Base-by-base conservation (phyloP, 2,329 filamentous ascomycete genomes). In the Colletotrichum cereale region DNA sequence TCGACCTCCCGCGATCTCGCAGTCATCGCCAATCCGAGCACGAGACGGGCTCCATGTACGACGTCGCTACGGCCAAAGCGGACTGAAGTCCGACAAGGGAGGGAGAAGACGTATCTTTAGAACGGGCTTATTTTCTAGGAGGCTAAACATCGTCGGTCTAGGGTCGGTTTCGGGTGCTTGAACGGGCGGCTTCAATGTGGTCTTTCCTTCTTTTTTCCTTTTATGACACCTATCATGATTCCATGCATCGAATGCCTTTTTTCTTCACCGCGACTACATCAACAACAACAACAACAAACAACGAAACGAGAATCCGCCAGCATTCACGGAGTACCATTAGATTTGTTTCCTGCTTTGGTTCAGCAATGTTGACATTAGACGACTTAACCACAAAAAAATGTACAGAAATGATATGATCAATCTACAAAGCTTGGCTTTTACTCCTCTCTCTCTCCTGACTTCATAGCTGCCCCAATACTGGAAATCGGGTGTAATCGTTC, bases 271-370 rank as follows among this genome's bases (percentile, higher is more conserved):
- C 65, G 44, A 61, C 60, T 55, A 66, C 60, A 62, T 48, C 62
- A 40, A 36, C 53, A 57, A 31, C 44, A 57, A 68, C 42, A 57
- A 31, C 58, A 53, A 67, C 57, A 71, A 71, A 68, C 55, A 68
- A 71, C 60, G 60, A 71, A 64, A 71, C 60, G 44, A 71, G 68
- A 68, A 68, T 64, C 68, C 68, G 65, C 68, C 53, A 63, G 68
- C 68, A 71, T 71, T 48, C 61, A 71, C 68, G 68, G 68, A 71
- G 58, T 71, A 71, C 52, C 47, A 53, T 71, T 68, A 71, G 65
- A 71, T 31, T 71, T 71, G 52, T 68, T 68, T 58, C 26, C 12
- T 42, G n/a, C 34, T 42, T 31, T 66, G 60, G 24, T 44, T 57
- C 42, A 42, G 8, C 61, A 62, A 16, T 60, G 34, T 36, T 29